These are phyloP conservation scores for Calonectria fujianensis DNA, from an alignment of 2,329 filamentous ascomycete species.

Conservation along the genomic window DNA sequence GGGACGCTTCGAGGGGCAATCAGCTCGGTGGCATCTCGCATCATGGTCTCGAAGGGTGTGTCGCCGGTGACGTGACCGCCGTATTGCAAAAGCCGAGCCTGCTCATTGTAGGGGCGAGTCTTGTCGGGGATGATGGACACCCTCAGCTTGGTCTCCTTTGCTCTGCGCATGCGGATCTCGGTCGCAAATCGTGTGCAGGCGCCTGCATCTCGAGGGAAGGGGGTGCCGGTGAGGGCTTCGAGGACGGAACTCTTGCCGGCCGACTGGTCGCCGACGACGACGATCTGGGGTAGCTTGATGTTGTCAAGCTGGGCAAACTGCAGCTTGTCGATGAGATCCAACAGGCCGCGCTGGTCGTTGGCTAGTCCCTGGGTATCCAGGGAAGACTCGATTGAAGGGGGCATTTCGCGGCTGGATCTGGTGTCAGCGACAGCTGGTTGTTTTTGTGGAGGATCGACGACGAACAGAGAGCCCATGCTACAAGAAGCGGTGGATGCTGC, in stretches of 20 bases:
- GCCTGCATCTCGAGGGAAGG: conserved; percentile 75
- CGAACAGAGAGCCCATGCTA: conserved; percentile 56
- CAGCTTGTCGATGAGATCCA: conserved; percentile 75
- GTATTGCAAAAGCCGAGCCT: conserved; percentile 68
- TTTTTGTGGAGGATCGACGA: conserved; percentile 47
- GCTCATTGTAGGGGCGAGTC: conserved; percentile 66
- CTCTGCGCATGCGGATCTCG: conserved; percentile 73
- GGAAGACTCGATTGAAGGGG: conserved; percentile 68
- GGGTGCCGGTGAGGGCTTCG: conserved; percentile 77
- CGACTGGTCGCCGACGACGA: conserved; percentile 79
- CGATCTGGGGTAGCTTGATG: conserved; percentile 75
- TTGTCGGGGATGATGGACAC: conserved; percentile 75
- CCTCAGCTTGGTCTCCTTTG: conserved; percentile 65
- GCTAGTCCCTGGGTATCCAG: conserved; percentile 70
- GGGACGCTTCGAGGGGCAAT: conserved; percentile 71
- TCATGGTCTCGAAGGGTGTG: conserved; percentile 70
- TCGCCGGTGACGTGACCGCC: conserved; percentile 67
- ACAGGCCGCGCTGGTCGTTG: conserved; percentile 72
- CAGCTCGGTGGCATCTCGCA: conserved; percentile 69
- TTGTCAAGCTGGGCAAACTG: conserved; percentile 71
- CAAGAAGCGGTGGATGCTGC: conserved; percentile 11
- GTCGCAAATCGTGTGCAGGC: conserved; percentile 78
- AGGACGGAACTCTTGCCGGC: conserved; percentile 79
- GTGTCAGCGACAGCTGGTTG: conserved; percentile 51
- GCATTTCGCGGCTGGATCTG: conserved; percentile 57